phyloP scores from a whole-genome alignment of 75 land plant species.

The Chamaecyparis obtusa region DNA sequence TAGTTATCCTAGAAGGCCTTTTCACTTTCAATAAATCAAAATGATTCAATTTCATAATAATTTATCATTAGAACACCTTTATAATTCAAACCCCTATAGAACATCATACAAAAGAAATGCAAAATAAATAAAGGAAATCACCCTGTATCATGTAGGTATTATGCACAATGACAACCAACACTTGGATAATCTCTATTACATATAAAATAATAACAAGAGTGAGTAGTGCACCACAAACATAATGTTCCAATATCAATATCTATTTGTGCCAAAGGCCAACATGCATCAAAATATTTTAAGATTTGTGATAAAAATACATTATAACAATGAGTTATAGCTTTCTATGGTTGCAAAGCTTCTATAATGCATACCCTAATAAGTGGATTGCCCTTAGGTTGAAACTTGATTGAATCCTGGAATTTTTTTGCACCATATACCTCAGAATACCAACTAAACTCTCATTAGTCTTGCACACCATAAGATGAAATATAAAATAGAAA shows the following conservation, averaged over 20 bases:
- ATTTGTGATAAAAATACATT: background rate
- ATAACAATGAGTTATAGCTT: background rate
- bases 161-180: background rate
- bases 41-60: background rate
- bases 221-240: background rate
- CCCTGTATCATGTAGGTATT: background rate
- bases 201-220: background rate
- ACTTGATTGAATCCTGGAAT: conserved; percentile 54
- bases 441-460: background rate
- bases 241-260: background rate
- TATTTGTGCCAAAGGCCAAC: background rate
- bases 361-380: conserved; percentile 66
- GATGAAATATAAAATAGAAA: background rate
- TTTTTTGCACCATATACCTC: conserved; percentile 89
- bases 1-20: background rate
- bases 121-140: background rate
- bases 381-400: conserved; percentile 68
- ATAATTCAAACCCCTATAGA: background rate
- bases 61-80: background rate
- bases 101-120: background rate
- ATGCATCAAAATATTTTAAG: background rate
- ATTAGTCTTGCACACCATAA: background rate
- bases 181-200: background rate
- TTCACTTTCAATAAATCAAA: background rate
- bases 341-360: background rate